Evolutionary conservation across 495 filamentous ascomycete species (phyloP).

Genomic region (Astrocystis sublimbata): DNA sequence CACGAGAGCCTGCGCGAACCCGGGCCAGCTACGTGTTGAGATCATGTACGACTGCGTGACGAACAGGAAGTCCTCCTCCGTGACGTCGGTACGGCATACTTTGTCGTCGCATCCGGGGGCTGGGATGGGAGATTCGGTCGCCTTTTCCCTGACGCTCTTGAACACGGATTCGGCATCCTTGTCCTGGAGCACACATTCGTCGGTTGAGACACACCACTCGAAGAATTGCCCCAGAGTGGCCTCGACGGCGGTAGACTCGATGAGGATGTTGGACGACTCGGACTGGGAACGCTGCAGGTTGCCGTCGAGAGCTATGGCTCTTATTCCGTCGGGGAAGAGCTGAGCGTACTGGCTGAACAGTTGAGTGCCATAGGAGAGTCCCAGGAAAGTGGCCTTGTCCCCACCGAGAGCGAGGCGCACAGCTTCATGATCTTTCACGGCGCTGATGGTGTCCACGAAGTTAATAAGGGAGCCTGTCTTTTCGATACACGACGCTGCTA

Average conservation of each 20-base stretch:
- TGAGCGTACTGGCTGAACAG: slow-evolving; percentile 48
- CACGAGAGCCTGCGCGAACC: slow-evolving; percentile 25
- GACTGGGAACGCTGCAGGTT: slow-evolving; percentile 36
- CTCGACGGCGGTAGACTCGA: slow-evolving; percentile 33
- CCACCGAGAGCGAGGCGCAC: slow-evolving; percentile 42
- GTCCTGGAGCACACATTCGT: slow-evolving; percentile 31
- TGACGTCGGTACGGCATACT: slow-evolving; percentile 25
- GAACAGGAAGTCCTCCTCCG: slow-evolving; percentile 25
- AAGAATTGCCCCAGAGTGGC: slow-evolving; percentile 39
- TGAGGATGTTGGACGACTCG: slow-evolving; percentile 31
- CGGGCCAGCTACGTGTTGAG: slow-evolving; percentile 24
- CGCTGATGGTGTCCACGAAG: slow-evolving; percentile 45
- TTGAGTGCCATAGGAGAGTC: slow-evolving; percentile 58
- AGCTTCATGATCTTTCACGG: slow-evolving; percentile 45
- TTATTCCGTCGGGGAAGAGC: slow-evolving; percentile 33
- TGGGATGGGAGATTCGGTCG: slow-evolving; percentile 34
- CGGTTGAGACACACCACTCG: slow-evolving; percentile 33
- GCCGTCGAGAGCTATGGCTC: slow-evolving; percentile 34
- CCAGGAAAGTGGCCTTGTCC: slow-evolving; percentile 36
- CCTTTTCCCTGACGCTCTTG: slow-evolving; percentile 25
- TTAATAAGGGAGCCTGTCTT: slow-evolving; percentile 36
- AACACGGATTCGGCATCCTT: slow-evolving; percentile 33
- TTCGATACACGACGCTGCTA: slow-evolving; percentile 40
- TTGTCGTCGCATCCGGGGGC: slow-evolving; percentile 33
- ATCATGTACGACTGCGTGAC: slow-evolving; percentile 22